These are phyloP conservation scores for Fonsecaea nubica DNA, from an alignment of 2,329 filamentous ascomycete species.

Conservation along the genomic window DNA sequence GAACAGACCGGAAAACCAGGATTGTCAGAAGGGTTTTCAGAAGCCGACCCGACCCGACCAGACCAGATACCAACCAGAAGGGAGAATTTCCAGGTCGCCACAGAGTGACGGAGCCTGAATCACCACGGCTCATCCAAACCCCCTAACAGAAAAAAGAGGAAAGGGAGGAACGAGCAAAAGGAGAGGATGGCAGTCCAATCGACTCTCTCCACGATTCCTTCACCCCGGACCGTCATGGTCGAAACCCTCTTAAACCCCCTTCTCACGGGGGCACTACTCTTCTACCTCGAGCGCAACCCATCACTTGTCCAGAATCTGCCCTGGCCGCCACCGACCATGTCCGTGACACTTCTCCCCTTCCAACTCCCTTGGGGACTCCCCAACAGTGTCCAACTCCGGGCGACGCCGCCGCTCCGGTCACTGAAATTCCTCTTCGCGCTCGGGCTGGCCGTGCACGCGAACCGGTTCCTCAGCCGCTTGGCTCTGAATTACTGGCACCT, in stretches of 20 bases:
- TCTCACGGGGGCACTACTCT: slow-evolving; percentile 29
- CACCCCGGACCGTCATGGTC: slow-evolving; percentile 15
- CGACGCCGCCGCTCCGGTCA: slow-evolving; percentile 26
- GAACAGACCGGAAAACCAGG: too few relatives aligned
- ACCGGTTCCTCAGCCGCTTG: slow-evolving; percentile 59
- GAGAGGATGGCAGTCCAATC: slow-evolving; percentile 16
- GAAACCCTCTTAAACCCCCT: slow-evolving; percentile 27
- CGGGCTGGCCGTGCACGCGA: slow-evolving; percentile 58
- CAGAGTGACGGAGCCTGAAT: too few relatives aligned
- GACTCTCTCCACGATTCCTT: slow-evolving; percentile 7
- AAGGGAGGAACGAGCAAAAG: neutral
- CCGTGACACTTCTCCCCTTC: slow-evolving; percentile 19
- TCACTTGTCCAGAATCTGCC: slow-evolving; percentile 22
- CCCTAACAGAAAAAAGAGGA: too few relatives aligned
- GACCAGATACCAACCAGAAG: too few relatives aligned
- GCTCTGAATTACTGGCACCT: slow-evolving; percentile 54
- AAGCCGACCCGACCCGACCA: too few relatives aligned
- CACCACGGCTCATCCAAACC: neutral
- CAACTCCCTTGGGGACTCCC: slow-evolving; percentile 20
- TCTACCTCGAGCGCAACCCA: slow-evolving; percentile 28
- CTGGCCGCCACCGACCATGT: slow-evolving; percentile 18
- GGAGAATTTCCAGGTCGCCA: too few relatives aligned
- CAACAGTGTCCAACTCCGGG: slow-evolving; percentile 17
- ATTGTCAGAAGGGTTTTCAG: too few relatives aligned
- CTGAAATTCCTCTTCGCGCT: slow-evolving; percentile 59